Conservation (phyloP, 768 basidiomycete genomes). For the Kwoniella europaea region DNA sequence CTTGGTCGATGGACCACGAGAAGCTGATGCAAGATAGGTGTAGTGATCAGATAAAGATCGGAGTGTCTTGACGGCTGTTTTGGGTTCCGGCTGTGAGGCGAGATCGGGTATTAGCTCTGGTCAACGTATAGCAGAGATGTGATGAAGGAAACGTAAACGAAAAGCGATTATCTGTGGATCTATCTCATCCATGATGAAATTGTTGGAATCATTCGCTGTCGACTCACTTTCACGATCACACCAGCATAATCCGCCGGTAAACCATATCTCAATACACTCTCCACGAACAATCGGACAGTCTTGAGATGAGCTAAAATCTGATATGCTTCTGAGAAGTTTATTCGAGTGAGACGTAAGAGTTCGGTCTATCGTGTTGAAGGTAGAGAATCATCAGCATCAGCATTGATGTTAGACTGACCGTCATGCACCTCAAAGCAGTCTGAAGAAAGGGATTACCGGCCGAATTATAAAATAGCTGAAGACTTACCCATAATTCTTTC, state of each 20-base stretch:
- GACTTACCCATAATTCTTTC: slow-evolving; percentile 92
- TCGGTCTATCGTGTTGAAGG: slow-evolving; percentile 69
- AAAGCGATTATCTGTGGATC: too few relatives aligned
- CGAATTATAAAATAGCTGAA: neutral
- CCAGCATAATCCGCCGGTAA: slow-evolving; percentile 89
- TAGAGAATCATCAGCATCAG: neutral
- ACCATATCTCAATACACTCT: slow-evolving; percentile 94
- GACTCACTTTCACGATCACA: slow-evolving; percentile 73
- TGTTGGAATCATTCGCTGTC: neutral
- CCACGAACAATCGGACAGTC: slow-evolving; percentile 85
- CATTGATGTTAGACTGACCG: too few relatives aligned
- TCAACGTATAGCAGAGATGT: too few relatives aligned
- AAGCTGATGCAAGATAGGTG: slow-evolving; percentile 75
- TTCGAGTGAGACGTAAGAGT: slow-evolving; percentile 82
- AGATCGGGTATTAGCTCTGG: neutral
- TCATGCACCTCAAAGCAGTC: too few relatives aligned
- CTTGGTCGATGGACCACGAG: slow-evolving; percentile 62
- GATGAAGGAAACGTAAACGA: too few relatives aligned
- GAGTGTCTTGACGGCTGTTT: slow-evolving; percentile 78
- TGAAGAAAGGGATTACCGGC: too few relatives aligned
- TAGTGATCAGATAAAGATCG: slow-evolving; percentile 75
- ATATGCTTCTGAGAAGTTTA: slow-evolving; percentile 96
- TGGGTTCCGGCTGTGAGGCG: slow-evolving; percentile 75
- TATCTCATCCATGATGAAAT: too few relatives aligned
- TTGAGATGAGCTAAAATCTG: slow-evolving; percentile 93